Base-by-base conservation (phyloP, 106 monocot genomes). In the Posidonia australis region DNA sequence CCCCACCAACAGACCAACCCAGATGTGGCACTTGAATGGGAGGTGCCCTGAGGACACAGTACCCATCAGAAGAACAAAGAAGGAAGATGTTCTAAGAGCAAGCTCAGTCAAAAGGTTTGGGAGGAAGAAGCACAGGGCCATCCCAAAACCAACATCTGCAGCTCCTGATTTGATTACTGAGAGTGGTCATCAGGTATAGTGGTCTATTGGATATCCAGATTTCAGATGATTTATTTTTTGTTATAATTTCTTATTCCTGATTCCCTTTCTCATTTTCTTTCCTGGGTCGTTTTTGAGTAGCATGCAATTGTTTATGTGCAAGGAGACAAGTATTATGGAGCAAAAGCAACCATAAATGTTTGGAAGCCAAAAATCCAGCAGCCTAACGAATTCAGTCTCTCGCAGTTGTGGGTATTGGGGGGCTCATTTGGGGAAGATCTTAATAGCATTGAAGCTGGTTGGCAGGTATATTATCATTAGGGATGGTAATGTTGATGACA, bases 391-490 rank as follows among this genome's bases (percentile, higher is more conserved):
- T 86, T 86, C 66, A 86, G 85, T 52, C 78, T 86, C 19, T 81
- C 85, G n/a, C 85, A 82, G 55, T 49, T 86, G 14, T 86, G 85
- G 85, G 78, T 86, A 21, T 62, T 86, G 13, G 81, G 81, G 2
- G 85, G 85, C 17, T 70, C 81, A 1, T 81, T 81, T 53, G 81
- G 78, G 0, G 54, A 79, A 52, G 79, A 79, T 58, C 67, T 79
- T 9, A 86, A 82, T 43, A 82, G 79, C 82, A 82, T 86, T 63
- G 85, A 86, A 78, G 85, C 82, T 62, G 85, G 82, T 21, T 86
- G 82, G 85, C 81, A 82, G 81, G 85, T 82, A 47, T 13, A n/a
- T 31, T 42, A 42, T 21, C 11, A 42, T 43, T 62, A 7, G 20
- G 27, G n/a, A 13, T 3, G 0, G 16, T 16, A 16, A 28, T 58